phyloP scores from a whole-genome alignment of 106 monocot genomes.

The Hemerocallis citrina region DNA sequence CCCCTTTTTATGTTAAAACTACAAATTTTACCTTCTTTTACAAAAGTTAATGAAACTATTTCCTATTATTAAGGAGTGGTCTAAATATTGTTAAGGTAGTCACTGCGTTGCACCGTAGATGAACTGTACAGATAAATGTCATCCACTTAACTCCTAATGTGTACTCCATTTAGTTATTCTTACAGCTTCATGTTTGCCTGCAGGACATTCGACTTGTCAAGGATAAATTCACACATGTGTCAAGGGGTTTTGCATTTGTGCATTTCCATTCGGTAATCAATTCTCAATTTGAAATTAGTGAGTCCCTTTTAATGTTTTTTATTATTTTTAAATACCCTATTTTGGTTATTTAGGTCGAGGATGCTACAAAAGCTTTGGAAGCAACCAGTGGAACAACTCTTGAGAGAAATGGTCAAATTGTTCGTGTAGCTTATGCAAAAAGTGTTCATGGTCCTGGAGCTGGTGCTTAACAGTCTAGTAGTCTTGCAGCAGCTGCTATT shows the following conservation, averaged over 20 bases:
- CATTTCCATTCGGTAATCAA: constrained; percentile 83
- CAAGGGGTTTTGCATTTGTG: constrained; percentile 91
- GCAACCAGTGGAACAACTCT: constrained; percentile 86
- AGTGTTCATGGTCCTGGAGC: constrained; percentile 78
- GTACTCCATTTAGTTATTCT: not conserved
- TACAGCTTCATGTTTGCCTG: constrained; percentile 4
- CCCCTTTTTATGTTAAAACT: too few species aligned
- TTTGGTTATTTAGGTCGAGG: constrained; percentile 53
- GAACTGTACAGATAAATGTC: too few species aligned
- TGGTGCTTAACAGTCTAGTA: constrained; percentile 64
- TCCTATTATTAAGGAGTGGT: too few species aligned
- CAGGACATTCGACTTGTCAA: constrained; percentile 95
- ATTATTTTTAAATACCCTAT: not conserved
- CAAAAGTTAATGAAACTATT: too few species aligned
- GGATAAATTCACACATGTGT: constrained; percentile 98
- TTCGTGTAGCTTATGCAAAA: constrained; percentile 97
- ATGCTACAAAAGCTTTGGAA: constrained; percentile 93
- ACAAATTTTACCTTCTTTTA: too few species aligned
- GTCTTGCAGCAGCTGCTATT: constrained; percentile 97
- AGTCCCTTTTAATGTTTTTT: not conserved
- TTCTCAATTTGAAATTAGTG: not conserved
- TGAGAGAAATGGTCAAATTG: constrained; percentile 84
- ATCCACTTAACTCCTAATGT: not conserved
- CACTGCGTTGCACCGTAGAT: too few species aligned
- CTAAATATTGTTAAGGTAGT: too few species aligned